Percentiles rank a stretch among this genome's conserved stretches.
Conservation (phyloP, 495 filamentous ascomycete genomes). For the Trichoderma reesei region DNA sequence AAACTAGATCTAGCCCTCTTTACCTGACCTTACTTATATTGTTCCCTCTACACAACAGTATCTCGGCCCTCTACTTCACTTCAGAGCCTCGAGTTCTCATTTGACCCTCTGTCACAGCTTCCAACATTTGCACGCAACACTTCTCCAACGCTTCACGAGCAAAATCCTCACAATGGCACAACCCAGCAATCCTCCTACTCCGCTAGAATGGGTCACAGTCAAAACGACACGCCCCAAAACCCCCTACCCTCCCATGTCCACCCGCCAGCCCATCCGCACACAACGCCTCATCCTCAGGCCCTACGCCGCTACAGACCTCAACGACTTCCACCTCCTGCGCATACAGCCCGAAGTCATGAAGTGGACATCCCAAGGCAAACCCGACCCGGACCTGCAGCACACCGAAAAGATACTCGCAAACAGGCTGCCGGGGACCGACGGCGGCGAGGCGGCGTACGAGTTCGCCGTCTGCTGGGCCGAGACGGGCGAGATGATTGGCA, state of each 20-base stretch:
- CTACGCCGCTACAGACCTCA: constrained; percentile 26
- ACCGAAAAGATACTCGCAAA: constrained; percentile 23
- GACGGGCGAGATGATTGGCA: constrained; percentile 30
- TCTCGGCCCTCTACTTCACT: too few relatives aligned
- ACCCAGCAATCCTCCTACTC: neutral
- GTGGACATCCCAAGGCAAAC: constrained; percentile 27
- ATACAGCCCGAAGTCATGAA: constrained; percentile 43
- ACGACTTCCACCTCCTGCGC: constrained; percentile 30
- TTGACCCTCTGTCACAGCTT: neutral
- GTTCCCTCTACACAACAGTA: too few relatives aligned
- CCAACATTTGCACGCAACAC: neutral
- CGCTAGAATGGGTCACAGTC: constrained; percentile 17
- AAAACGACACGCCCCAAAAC: constrained; percentile 27
- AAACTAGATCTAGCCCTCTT: neutral
- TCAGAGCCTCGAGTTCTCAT: neutral
- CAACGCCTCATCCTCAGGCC: constrained; percentile 37
- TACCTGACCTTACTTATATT: neutral
- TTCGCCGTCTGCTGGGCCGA: constrained; percentile 30
- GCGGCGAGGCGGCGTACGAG: constrained; percentile 20
- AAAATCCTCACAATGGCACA: neutral
- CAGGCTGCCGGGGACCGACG: constrained; percentile 25
- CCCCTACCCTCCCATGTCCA: constrained; percentile 21
- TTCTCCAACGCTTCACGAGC: neutral
- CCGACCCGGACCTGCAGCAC: constrained; percentile 27
- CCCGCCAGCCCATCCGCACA: constrained; percentile 26